Base-by-base conservation (phyloP, 257 asterid genomes). In the Solanum tarapatanum region DNA sequence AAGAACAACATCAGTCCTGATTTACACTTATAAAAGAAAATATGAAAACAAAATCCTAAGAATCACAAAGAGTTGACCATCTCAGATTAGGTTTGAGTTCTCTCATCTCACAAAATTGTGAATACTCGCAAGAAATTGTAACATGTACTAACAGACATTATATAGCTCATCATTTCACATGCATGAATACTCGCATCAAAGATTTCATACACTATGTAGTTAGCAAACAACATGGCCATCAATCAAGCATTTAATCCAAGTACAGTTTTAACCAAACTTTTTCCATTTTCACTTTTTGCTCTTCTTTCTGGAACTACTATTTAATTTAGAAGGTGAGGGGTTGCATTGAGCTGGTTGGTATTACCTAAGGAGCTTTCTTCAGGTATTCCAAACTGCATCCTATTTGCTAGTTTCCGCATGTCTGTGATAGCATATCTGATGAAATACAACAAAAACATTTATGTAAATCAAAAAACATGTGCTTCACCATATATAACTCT, bases 341-440 rank as follows among this genome's bases (percentile, higher is more conserved):
- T 80, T 80, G 68, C 85, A 28, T 26, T 45, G 39, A 28, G 28
- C 16, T 28, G 37, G 68, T 80, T 72, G 83, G 58, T 45, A 86
- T 79, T 93, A 96, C 99, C 99, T 90, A 95, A 91, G 69, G 99
- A 97, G 91, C 99, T 97, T 94, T 97, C 99, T 91, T 97, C 99
- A 51, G 98, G 99, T 70, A 95, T 86, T 77, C 98, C 98, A 87
- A 97, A 97, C 90, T 93, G 96, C 99, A 97, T 97, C 91, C 99
- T 94, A 86, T 97, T 97, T 32, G 98, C 98, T 87, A 94, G 94
- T 93, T 97, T 97, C 90, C 98, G 92, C 99, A 97, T 95, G 90
- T 97, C 99, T 10, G 99, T 95, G 90, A 97, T 88, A 87, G 99
- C 99, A 91, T 95, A 95, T 82, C 99, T 97, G 93, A 83, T 85